Evolutionary conservation across 768 basidiomycete genomes (phyloP), one percentile per base, ranked within the genome.

Genomic region (Chalciporus piperatus): DNA sequence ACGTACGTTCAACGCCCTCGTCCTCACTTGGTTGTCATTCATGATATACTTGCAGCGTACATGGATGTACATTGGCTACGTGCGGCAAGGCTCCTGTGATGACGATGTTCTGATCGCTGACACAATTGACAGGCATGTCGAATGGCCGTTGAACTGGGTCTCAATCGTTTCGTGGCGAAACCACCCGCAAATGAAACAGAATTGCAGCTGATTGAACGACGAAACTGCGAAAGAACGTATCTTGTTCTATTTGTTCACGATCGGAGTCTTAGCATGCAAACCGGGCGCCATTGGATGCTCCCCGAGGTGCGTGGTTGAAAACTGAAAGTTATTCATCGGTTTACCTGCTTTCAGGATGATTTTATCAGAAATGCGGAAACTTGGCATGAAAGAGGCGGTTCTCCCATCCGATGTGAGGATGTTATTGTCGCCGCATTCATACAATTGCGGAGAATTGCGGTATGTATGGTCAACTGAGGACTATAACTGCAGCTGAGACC

Each of bases 61-160:
- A 12, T 93, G 90, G 90, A 87, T 81, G 47, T 92, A 87, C 65
- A 89, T 93, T 65, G 90, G 90, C 51, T 87, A 91, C 69, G 88
- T 87, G 16, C 46, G 38, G 49, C 50, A 25, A 22, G 27, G 12
- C 23, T 16, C 23, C 22, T 41, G 19, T 22, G 22, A 22, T 43
- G 50, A 51, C 50, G 10, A 10, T 14, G 20, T n/a, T 45, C 25
- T 45, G 37, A 27, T 51, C 40, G 22, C 41, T 56, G 27, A 56
- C 20, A 41, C 20, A 10, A 35, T 51, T 14, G 37, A 27, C 56
- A 89, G 87, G 90, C 90, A 16, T 89, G 87, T 63, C 85, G 90
- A 41, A 90, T 93, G 89, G 87, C 91, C 25, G 83, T 93, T 23
- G 89, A 92, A 64, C 78, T 92, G 30, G 82, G 84, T 45, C 74